Conservation (phyloP, 108 stramenopile genomes). For the Nannochloropsis oceanica region DNA sequence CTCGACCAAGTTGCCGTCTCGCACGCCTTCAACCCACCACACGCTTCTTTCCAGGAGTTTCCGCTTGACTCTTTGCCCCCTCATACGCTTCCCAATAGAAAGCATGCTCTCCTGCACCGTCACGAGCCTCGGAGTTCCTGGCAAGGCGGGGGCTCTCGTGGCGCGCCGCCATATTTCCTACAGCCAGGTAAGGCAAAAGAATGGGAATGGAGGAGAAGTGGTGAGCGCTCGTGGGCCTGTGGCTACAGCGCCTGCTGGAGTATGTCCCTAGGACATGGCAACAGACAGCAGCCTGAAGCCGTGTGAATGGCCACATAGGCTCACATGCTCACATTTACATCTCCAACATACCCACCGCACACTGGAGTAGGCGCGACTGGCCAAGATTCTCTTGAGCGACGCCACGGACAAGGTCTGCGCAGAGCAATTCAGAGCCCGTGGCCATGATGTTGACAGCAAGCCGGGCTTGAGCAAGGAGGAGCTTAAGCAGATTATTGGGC, state of each 20-base stretch:
- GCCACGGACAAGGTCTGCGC: conserved; percentile 32
- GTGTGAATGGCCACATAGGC: too few species aligned
- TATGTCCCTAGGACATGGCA: too few species aligned
- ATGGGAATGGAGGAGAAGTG: background rate
- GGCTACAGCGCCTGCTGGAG: too few species aligned
- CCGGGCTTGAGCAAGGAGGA: conserved; percentile 41
- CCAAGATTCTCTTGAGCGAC: conserved; percentile 30
- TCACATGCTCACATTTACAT: too few species aligned
- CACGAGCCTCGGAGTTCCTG: background rate
- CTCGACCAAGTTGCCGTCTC: too few species aligned
- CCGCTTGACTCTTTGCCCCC: too few species aligned
- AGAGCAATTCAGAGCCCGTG: conserved; percentile 29
- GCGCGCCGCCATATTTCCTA: background rate
- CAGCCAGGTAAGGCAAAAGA: background rate
- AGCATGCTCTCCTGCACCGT: background rate
- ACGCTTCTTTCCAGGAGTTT: too few species aligned
- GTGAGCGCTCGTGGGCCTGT: too few species aligned
- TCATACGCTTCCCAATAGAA: background rate
- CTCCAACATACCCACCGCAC: background rate
- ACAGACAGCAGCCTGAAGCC: too few species aligned
- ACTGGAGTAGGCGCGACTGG: background rate
- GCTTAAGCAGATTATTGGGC: conserved; percentile 28
- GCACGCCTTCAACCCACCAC: too few species aligned
- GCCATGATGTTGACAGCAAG: conserved; percentile 34
- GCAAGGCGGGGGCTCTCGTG: background rate